These are phyloP conservation scores for Penicillium flavigenum DNA, from an alignment of 495 filamentous ascomycete species.

Conservation along the genomic window DNA sequence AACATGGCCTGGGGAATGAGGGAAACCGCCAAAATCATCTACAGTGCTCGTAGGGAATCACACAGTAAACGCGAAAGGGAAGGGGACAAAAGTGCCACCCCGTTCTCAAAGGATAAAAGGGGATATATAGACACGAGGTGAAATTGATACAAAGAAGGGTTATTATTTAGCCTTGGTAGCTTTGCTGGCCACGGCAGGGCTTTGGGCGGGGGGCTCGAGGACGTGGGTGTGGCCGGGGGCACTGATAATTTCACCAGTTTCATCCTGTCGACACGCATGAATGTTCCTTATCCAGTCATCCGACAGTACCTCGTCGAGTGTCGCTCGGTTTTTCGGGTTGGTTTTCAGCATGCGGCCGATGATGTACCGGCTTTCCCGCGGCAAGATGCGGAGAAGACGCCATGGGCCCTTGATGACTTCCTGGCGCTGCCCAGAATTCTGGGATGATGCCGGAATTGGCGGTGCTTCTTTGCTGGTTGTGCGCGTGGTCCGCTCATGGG, in stretches of 20 bases:
- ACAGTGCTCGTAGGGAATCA: slow-evolving; percentile 10
- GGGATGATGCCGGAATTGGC: slow-evolving; percentile 31
- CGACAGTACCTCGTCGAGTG: slow-evolving; percentile 75
- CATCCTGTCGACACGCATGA: slow-evolving; percentile 61
- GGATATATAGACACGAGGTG: slow-evolving; percentile 24
- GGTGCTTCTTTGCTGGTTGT: slow-evolving; percentile 54
- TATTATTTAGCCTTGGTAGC: slow-evolving; percentile 36
- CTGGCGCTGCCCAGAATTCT: slow-evolving; percentile 46
- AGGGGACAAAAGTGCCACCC: slow-evolving; percentile 3
- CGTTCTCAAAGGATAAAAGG: neutral
- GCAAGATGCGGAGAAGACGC: slow-evolving; percentile 86
- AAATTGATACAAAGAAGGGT: slow-evolving; percentile 26
- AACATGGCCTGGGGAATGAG: slow-evolving; percentile 4
- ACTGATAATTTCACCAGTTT: slow-evolving; percentile 52
- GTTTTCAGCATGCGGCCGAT: slow-evolving; percentile 92
- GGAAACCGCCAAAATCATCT: slow-evolving; percentile 12
- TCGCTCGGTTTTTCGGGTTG: slow-evolving; percentile 79
- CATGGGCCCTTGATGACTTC: slow-evolving; percentile 90
- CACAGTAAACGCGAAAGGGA: slow-evolving; percentile 3
- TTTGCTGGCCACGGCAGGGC: slow-evolving; percentile 46
- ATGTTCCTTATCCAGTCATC: slow-evolving; percentile 88
- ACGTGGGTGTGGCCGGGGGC: slow-evolving; percentile 62
- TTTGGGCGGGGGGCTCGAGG: slow-evolving; percentile 56
- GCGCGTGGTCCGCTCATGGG: slow-evolving; percentile 28
- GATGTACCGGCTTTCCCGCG: slow-evolving; percentile 84